A percentile compares a stretch with the other conserved stretches of the same genome.
Evolutionary conservation across 2,329 filamentous ascomycete genomes (phyloP).

Genomic region (Sphaerulina populicola): DNA sequence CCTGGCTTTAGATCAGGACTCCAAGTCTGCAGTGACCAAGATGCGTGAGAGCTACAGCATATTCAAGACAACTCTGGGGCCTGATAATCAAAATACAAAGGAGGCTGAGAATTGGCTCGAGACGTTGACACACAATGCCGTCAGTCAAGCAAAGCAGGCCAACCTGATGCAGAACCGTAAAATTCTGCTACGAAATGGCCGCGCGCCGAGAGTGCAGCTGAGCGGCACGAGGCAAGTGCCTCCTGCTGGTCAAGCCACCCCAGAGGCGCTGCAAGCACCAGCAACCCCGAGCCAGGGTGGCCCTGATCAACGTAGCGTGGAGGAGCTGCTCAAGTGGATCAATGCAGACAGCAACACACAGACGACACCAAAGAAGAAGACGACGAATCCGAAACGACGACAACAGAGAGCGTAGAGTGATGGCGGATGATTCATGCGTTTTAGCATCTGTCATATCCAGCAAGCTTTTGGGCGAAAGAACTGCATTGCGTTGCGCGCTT

Average conservation of each 20-base stretch:
- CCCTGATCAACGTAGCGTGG: constrained; percentile 63
- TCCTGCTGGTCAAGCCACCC: constrained; percentile 38
- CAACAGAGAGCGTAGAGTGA: constrained; percentile 18
- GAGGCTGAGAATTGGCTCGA: constrained; percentile 95
- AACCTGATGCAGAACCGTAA: constrained; percentile 37
- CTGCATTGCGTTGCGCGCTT: not conserved
- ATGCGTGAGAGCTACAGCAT: constrained; percentile 98
- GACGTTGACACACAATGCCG: constrained; percentile 90
- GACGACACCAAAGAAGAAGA: constrained; percentile 41
- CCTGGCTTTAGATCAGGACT: constrained; percentile 88
- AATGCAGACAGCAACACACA: constrained; percentile 54
- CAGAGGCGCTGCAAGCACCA: constrained; percentile 9
- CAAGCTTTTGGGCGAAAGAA: not conserved
- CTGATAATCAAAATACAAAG: constrained; percentile 94
- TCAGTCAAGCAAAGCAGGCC: constrained; percentile 83
- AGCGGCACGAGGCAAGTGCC: constrained; percentile 52
- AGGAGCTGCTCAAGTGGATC: constrained; percentile 90
- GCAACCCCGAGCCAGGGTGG: constrained; percentile 13
- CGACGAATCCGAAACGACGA: constrained; percentile 40
- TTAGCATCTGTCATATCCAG: not conserved
- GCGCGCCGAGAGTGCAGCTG: constrained; percentile 50
- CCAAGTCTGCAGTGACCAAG: constrained; percentile 78
- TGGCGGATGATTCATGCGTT: not conserved
- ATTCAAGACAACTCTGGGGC: constrained; percentile 77
- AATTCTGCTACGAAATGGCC: constrained; percentile 22